These are phyloP conservation scores for Colletotrichum shisoi DNA, from an alignment of 2,329 filamentous ascomycete genomes.

Conservation along the genomic window DNA sequence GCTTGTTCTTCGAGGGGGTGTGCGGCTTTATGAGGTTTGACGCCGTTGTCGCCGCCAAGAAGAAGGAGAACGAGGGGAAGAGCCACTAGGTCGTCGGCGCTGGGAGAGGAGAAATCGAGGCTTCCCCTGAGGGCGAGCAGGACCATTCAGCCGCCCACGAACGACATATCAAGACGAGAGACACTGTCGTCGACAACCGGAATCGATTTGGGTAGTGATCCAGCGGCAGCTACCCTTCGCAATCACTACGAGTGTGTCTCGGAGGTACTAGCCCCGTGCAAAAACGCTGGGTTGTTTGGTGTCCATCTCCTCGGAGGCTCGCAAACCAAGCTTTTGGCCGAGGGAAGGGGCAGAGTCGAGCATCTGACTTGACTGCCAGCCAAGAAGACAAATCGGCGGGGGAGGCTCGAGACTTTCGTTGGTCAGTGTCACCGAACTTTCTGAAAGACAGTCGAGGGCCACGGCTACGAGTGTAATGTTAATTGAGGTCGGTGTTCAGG, in stretches of 20 bases:
- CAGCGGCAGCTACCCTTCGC: neutral
- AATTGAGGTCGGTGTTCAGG: neutral
- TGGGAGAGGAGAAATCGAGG: neutral
- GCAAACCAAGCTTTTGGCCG: neutral
- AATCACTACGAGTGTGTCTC: neutral
- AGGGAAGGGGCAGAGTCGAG: neutral
- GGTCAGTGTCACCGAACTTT: neutral
- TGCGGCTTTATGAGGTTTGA: slow-evolving; percentile 62
- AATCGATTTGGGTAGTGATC: neutral
- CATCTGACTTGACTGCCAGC: neutral
- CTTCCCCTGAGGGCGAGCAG: neutral
- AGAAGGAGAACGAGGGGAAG: slow-evolving; percentile 51
- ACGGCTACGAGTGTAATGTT: neutral
- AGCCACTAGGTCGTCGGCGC: slow-evolving; percentile 48
- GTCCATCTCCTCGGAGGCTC: neutral
- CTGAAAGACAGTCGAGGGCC: neutral
- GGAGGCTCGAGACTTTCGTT: neutral
- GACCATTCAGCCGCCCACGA: neutral
- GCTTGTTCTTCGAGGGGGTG: slow-evolving; percentile 63
- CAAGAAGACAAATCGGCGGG: neutral
- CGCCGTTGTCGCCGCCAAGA: slow-evolving; percentile 55
- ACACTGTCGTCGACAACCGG: neutral
- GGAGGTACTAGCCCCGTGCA: no score
- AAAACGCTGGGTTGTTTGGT: neutral
- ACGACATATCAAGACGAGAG: neutral